phyloP scores from a whole-genome alignment of 2,329 filamentous ascomycete genomes.

The Rhynchosporium secalis region DNA sequence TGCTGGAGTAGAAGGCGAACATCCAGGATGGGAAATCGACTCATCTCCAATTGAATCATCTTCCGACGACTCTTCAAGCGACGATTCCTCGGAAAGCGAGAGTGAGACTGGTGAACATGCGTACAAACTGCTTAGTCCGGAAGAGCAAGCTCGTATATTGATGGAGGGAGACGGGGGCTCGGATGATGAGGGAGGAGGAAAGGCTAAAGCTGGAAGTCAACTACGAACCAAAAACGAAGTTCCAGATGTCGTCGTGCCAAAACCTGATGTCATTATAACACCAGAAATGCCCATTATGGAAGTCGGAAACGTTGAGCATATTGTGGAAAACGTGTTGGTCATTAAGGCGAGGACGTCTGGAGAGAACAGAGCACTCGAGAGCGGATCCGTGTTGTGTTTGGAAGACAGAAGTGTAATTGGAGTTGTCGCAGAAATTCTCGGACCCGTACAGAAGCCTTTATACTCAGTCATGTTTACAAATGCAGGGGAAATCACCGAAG shows the following conservation, averaged over 20 bases:
- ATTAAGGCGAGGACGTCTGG: slow-evolving; percentile 78
- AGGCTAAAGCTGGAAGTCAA: slow-evolving; percentile 46
- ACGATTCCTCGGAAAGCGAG: slow-evolving; percentile 54
- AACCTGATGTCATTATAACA: slow-evolving; percentile 77
- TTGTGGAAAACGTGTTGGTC: slow-evolving; percentile 77
- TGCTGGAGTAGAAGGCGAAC: slow-evolving; percentile 38
- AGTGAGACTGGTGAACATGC: slow-evolving; percentile 55
- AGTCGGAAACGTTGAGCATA: slow-evolving; percentile 72
- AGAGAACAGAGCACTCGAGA: slow-evolving; percentile 82
- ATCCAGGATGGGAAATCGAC: slow-evolving; percentile 83
- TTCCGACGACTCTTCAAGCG: slow-evolving; percentile 55
- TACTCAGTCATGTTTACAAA: slow-evolving; percentile 80
- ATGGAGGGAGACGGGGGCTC: slow-evolving; percentile 81
- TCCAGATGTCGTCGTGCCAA: slow-evolving; percentile 62
- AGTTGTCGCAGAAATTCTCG: slow-evolving; percentile 80
- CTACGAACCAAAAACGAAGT: slow-evolving; percentile 83
- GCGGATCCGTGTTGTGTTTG: slow-evolving; percentile 79
- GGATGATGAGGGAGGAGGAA: slow-evolving; percentile 68
- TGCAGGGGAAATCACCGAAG: slow-evolving; percentile 64
- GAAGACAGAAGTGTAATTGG: slow-evolving; percentile 76
- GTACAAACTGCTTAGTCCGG: slow-evolving; percentile 74
- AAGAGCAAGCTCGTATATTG: slow-evolving; percentile 79
- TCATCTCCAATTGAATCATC: slow-evolving; percentile 75
- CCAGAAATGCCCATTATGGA: slow-evolving; percentile 73
- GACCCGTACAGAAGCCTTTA: slow-evolving; percentile 79